Conservation (phyloP, 306 rosid species). For the Crataegus laevigata region DNA sequence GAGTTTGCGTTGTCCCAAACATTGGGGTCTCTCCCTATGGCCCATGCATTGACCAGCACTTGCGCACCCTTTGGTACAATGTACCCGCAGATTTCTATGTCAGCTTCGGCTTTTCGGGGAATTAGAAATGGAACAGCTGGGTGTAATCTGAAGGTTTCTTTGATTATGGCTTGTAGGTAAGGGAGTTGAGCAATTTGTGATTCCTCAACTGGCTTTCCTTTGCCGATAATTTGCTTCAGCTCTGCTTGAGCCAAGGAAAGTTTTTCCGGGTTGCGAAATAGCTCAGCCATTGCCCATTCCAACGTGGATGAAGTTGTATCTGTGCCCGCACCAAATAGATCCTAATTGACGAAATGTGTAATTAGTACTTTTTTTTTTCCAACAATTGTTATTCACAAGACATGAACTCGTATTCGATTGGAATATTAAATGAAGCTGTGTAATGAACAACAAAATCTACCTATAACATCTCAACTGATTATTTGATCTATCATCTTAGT, state of each 20-base stretch:
- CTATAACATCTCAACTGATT: too few species aligned
- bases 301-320: constrained; percentile 20
- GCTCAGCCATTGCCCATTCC: constrained; percentile 31
- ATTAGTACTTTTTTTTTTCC: neutral
- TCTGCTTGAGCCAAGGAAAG: constrained; percentile 16
- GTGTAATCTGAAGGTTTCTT: constrained; percentile 22
- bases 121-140: constrained; percentile 3
- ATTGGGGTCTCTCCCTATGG: constrained; percentile 17
- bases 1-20: constrained; percentile 11
- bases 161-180: constrained; percentile 24
- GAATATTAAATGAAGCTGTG: too few species aligned
- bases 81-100: constrained; percentile 9
- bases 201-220: constrained; percentile 13
- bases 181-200: constrained; percentile 14
- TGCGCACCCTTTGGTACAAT: constrained; percentile 17
- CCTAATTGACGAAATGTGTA: neutral
- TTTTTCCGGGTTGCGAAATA: constrained; percentile 4
- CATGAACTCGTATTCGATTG: too few species aligned
- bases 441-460: too few species aligned
- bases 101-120: constrained; percentile 12
- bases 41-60: constrained; percentile 21
- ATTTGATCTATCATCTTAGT: too few species aligned
- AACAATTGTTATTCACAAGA: too few species aligned
- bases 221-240: constrained; percentile 8
- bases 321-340: constrained; percentile 17